These are phyloP conservation scores for Glycine latifolia DNA, from an alignment of 306 rosid genomes.

Conservation along the genomic window DNA sequence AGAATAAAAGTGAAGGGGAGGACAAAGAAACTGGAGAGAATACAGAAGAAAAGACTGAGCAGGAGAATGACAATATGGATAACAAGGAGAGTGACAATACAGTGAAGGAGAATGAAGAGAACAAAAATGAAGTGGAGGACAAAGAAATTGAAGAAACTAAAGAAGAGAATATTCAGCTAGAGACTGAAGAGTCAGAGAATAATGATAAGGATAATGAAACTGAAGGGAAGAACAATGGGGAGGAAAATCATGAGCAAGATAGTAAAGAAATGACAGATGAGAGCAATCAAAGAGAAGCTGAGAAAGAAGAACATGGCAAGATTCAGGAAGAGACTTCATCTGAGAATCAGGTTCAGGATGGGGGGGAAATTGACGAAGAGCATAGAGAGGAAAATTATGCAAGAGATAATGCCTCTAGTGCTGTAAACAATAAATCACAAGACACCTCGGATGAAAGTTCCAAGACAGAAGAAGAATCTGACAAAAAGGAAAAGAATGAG, in stretches of 20 bases:
- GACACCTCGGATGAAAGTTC: constrained; percentile 49
- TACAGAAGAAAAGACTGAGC: constrained; percentile 36
- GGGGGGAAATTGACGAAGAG: constrained; percentile 59
- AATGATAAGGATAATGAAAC: background rate
- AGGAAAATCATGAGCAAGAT: constrained; percentile 37
- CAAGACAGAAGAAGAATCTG: constrained; percentile 58
- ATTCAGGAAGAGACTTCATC: constrained; percentile 62
- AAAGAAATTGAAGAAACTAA: constrained; percentile 39
- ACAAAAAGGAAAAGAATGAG: constrained; percentile 62
- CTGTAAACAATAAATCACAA: constrained; percentile 64
- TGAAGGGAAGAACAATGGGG: constrained; percentile 1
- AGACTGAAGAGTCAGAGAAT: constrained; percentile 49
- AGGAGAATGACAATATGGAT: constrained; percentile 46
- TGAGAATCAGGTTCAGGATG: constrained; percentile 66
- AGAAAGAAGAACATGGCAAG: constrained; percentile 58
- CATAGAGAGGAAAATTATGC: constrained; percentile 76
- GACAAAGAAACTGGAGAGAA: constrained; percentile 50
- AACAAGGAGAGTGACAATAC: constrained; percentile 48
- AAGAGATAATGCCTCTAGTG: constrained; percentile 87
- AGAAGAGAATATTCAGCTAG: constrained; percentile 40
- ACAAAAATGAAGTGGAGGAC: constrained; percentile 12
- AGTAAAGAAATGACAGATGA: constrained; percentile 58
- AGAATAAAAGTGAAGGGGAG: constrained; percentile 45
- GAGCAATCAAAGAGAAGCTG: constrained; percentile 45
- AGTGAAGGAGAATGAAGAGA: constrained; percentile 44